Percentiles rank a stretch among this genome's conserved stretches.
Conservation (phyloP, 495 filamentous ascomycete species). For the Podospora bellae-mahoneyi region DNA sequence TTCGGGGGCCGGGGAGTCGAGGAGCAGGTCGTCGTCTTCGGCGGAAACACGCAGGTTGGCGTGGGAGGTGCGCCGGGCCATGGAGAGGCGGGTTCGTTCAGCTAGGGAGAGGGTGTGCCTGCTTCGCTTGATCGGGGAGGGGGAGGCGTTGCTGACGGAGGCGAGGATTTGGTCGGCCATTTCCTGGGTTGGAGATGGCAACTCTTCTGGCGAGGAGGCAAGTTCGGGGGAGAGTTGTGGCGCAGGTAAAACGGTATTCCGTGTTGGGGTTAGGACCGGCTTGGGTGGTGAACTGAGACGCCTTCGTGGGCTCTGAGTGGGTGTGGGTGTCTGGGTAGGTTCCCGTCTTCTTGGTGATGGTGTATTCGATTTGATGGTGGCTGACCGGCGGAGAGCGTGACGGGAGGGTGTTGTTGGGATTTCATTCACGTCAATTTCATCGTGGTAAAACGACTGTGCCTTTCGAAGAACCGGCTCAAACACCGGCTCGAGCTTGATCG, state of each 20-base stretch:
- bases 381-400: slow-evolving; percentile 18
- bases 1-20: slow-evolving; percentile 24
- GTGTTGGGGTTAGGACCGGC: neutral
- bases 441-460: slow-evolving; percentile 19
- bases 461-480: slow-evolving; percentile 24
- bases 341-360: slow-evolving; percentile 2
- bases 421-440: slow-evolving; percentile 1
- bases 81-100: slow-evolving; percentile 52
- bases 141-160: slow-evolving; percentile 50
- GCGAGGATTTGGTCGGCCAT: slow-evolving; percentile 55
- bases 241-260: neutral
- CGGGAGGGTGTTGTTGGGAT: slow-evolving; percentile 17
- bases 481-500: slow-evolving; percentile 17
- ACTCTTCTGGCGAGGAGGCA: slow-evolving; percentile 17
- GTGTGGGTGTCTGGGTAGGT: slow-evolving; percentile 1
- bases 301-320: slow-evolving; percentile 15
- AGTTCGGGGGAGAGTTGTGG: slow-evolving; percentile 10
- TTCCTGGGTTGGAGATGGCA: slow-evolving; percentile 44
- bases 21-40: slow-evolving; percentile 19
- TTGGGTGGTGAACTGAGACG: slow-evolving; percentile 20
- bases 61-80: slow-evolving; percentile 43
- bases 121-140: slow-evolving; percentile 51
- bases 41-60: slow-evolving; percentile 19
- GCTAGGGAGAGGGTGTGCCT: slow-evolving; percentile 52
- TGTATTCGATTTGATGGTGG: slow-evolving; percentile 20